Base-by-base conservation (phyloP, 768 basidiomycete genomes). In the Lactarius hengduanensis region DNA sequence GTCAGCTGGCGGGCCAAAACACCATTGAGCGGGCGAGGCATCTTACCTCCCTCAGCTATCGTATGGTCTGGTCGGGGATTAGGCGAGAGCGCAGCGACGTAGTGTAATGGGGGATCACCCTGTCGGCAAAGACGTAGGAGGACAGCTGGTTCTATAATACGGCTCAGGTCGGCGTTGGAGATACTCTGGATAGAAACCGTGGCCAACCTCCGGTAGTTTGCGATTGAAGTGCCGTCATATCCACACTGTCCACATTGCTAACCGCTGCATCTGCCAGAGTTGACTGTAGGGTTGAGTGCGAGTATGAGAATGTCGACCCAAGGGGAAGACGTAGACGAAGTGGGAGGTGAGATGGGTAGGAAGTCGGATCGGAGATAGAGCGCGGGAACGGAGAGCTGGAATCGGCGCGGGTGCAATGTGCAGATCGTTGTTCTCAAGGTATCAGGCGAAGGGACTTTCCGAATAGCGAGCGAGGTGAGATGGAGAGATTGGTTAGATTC, bases 171-270 rank as follows among this genome's bases (percentile, higher is more conserved):
- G 18, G 55, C 10, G 18, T 20, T 56, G 18, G 20, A 20, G 55
- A 34, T 20, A 10, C 32, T 4, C 10, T 20, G 18, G 6, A 34
- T 3, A 56, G 30, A 32, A 15, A 56, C 32, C 11, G 18, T 1
- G 18, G 34, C 55, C 16, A 5, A 56, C 55, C 55, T 56, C 55
- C 55, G 20, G 55, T 56, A n/a, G 55, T 56, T 56, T 32, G 7
- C 32, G 55, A 56, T 34, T 56, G 55, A 34, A 56, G 32, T 10
- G 32, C 32, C 1, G 55, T 56, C 55, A 34, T 56, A n/a, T 56
- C 55, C 30, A 34, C 18, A 20, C 55, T 18, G 16, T 56, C 55
- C 30, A 32, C 9, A 18, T n/a, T 3, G 18, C 30, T 20, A 20
- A 32, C 28, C 3, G 20, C 30, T 11, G 18, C 8, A n/a, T 32